A percentile compares a stretch with the other conserved stretches of the same genome.
Evolutionary conservation across 2,329 filamentous ascomycete species (phyloP).

Genomic region (Nigrospora osmanthi): DNA sequence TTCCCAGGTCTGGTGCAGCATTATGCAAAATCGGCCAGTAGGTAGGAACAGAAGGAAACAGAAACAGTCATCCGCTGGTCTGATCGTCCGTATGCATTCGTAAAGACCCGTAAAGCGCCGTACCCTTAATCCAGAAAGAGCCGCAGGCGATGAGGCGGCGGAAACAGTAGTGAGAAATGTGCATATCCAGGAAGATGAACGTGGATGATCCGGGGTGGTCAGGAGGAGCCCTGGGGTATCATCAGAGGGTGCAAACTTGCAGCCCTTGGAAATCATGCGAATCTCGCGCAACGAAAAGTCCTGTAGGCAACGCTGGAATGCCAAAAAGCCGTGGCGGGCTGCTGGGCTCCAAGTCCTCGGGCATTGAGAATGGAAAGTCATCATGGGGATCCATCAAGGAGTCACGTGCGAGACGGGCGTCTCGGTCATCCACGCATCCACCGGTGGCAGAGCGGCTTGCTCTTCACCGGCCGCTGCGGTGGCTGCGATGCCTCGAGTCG

Average conservation of each 20-base stretch:
- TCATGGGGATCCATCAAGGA: slow-evolving; percentile 6
- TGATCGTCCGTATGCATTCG: slow-evolving; percentile 21
- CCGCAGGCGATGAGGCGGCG: neutral
- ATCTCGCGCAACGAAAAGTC: slow-evolving; percentile 22
- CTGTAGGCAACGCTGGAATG: slow-evolving; percentile 17
- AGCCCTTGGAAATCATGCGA: slow-evolving; percentile 21
- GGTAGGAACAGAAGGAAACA: slow-evolving; percentile 17
- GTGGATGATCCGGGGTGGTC: slow-evolving; percentile 2
- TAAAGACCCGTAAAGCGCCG: slow-evolving; percentile 10
- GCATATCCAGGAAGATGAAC: slow-evolving; percentile 9
- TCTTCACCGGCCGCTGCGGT: slow-evolving; percentile 11
- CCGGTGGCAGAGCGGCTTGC: neutral
- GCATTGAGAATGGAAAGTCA: slow-evolving; percentile 19
- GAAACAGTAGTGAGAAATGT: slow-evolving; percentile 3
- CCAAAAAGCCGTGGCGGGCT: slow-evolving; percentile 14
- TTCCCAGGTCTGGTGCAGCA: slow-evolving; percentile 19
- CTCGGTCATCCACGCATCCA: slow-evolving; percentile 3
- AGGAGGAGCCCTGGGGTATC: slow-evolving; percentile 10
- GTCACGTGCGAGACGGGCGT: slow-evolving; percentile 15
- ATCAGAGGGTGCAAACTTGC: slow-evolving; percentile 25
- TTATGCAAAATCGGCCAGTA: slow-evolving; percentile 15
- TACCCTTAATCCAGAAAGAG: neutral
- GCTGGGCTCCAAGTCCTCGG: slow-evolving; percentile 19
- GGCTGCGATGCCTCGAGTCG: slow-evolving; percentile 18
- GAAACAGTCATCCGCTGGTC: slow-evolving; percentile 15